Percentiles rank a stretch among this genome's conserved stretches.
These are phyloP conservation scores for Colletotrichum falcatum DNA, from an alignment of 2,329 filamentous ascomycete species.

Conservation along the genomic window DNA sequence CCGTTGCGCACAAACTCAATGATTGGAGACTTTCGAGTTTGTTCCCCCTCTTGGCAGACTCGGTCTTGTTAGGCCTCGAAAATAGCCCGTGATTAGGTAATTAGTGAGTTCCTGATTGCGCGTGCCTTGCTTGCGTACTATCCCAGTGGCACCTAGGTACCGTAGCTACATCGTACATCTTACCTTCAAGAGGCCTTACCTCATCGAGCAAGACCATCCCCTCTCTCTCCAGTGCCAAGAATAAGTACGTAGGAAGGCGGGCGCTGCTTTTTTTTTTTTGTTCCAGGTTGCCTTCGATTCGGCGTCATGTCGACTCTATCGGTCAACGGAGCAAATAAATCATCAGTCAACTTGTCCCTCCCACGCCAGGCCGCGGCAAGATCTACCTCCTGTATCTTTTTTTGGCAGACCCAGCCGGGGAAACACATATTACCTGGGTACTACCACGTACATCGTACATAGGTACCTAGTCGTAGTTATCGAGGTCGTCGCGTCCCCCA, in stretches of 20 bases:
- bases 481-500: too few relatives aligned
- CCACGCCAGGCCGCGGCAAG: constrained; percentile 24
- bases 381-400: background rate
- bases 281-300: background rate
- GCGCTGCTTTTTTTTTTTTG: too few relatives aligned
- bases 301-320: background rate
- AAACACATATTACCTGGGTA: background rate
- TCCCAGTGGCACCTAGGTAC: too few relatives aligned
- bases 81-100: too few relatives aligned
- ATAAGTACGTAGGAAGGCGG: too few relatives aligned
- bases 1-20: constrained; percentile 18
- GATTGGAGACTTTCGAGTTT: background rate
- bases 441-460: background rate
- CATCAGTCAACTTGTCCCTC: constrained; percentile 17
- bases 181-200: too few relatives aligned
- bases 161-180: too few relatives aligned
- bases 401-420: background rate
- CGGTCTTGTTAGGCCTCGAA: background rate
- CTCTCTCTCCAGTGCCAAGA: background rate
- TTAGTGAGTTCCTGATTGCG: background rate
- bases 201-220: background rate
- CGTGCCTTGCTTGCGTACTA: too few relatives aligned
- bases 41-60: constrained; percentile 5
- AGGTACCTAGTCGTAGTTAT: constrained; percentile 25
- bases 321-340: background rate